Base-by-base conservation (phyloP, 495 filamentous ascomycete species). In the Aspergillus campestris region DNA sequence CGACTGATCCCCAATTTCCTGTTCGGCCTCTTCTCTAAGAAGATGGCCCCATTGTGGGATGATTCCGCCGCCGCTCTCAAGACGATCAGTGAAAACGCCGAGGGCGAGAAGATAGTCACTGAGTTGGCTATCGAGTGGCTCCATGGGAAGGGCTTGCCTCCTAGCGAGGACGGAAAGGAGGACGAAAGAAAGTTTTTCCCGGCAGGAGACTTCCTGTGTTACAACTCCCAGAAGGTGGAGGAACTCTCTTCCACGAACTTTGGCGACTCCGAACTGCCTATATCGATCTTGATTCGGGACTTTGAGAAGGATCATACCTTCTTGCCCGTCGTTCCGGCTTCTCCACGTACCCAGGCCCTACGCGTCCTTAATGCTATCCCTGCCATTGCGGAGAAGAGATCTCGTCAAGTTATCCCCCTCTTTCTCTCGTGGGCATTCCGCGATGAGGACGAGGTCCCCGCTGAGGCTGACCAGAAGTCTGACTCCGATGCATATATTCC, bases 1-100 rank as follows among this genome's bases (percentile, higher is more conserved):
- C 73, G 71, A 51, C 72, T 90, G 6, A 73, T 96, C 28, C 86
- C 89, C 1, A 71, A 80, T 10, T 96, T 89, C 52, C 83, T 86
- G 54, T 96, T 96, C 58, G 91, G 90, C 34, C 77, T 96, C 52
- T 77, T 94, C 43, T 92, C 89, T 4, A 81, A 91, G 40, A 86
- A 82, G 49, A 69, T 95, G 44, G 71, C 88, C 5, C 86, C 84
- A 11, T 62, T 91, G 14, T 95, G 89, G 85, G 87, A 94, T 50
- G 87, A 94, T 50, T 80, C 85, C 11, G 77, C 82, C 30, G 74
- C 78, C 18, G 80, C 83, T 11, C 62, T 98, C 57, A 84, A 85
- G 51, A 73, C 82, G 24, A 82, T 97, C 39, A 79, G 82, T 13
- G 79, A 86, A 49, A 73, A 72, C 24, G 78, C 82, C 31, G 66